These are phyloP conservation scores for Nevesoporus exiguus DNA, from an alignment of 768 basidiomycete genomes.

Conservation along the genomic window DNA sequence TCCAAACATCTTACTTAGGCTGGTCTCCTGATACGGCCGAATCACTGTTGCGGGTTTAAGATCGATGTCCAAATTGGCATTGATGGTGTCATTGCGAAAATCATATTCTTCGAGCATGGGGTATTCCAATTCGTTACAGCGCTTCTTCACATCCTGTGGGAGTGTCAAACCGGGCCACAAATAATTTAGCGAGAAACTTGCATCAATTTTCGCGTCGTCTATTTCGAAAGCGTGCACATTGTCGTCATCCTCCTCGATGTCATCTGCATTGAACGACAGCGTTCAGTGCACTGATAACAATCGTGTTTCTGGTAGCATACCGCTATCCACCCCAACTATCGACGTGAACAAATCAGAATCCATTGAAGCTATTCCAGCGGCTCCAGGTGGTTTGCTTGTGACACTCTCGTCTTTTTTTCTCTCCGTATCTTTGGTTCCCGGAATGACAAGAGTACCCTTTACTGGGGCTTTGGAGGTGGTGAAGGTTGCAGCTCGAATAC, in stretches of 20 bases:
- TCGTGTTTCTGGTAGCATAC: conserved; percentile 39
- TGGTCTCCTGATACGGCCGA: conserved; percentile 97
- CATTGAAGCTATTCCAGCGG: conserved; percentile 30
- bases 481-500: conserved; percentile 72
- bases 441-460: conserved; percentile 79
- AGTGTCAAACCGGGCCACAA: conserved; percentile 7
- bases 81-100: conserved; percentile 94
- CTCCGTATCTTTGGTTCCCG: conserved; percentile 73
- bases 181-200: conserved; percentile 32
- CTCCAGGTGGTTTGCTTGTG: conserved; percentile 29
- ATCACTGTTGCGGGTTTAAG: conserved; percentile 97
- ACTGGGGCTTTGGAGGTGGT: conserved; percentile 81
- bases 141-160: conserved; percentile 85
- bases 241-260: conserved; percentile 97
- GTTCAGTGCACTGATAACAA: background rate
- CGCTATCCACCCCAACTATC: conserved; percentile 91
- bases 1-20: conserved; percentile 98
- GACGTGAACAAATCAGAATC: conserved; percentile 89
- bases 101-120: conserved; percentile 99
- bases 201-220: conserved; percentile 90
- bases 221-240: conserved; percentile 98
- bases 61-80: conserved; percentile 97
- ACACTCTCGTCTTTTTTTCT: conserved; percentile 65
- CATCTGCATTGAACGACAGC: conserved; percentile 56
- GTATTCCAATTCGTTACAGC: conserved; percentile 94